Evolutionary conservation across 2,329 filamentous ascomycete genomes (phyloP).

Genomic region (Trichothecium roseum): DNA sequence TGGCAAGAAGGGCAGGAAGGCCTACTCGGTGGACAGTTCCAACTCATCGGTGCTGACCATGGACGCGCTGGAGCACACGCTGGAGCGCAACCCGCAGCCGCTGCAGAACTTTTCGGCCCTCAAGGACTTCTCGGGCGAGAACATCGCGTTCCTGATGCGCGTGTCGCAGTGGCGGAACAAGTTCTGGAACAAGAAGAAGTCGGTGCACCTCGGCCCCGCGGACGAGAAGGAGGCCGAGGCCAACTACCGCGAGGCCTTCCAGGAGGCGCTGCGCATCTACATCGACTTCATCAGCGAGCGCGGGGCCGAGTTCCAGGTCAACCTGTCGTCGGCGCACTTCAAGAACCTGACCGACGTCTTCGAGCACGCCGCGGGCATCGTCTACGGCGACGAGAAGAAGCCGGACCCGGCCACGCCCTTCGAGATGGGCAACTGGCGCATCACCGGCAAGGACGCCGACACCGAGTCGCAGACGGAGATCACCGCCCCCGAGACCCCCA

Average conservation of each 20-base stretch:
- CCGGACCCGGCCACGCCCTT: slow-evolving; percentile 35
- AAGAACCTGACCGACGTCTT: slow-evolving; percentile 46
- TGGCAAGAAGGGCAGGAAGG: slow-evolving; percentile 18
- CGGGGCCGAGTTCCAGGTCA: slow-evolving; percentile 57
- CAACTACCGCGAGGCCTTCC: slow-evolving; percentile 39
- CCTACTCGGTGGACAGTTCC: slow-evolving; percentile 20
- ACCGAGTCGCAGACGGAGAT: slow-evolving; percentile 14
- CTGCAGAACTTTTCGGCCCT: slow-evolving; percentile 55
- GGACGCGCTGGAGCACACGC: slow-evolving; percentile 50
- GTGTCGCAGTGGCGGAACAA: slow-evolving; percentile 31
- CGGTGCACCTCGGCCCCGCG: too few relatives aligned
- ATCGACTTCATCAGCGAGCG: slow-evolving; percentile 48
- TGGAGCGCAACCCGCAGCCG: slow-evolving; percentile 46
- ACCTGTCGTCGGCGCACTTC: slow-evolving; percentile 48
- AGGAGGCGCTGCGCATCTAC: slow-evolving; percentile 50
- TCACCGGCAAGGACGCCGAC: slow-evolving; percentile 8
- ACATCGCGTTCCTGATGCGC: slow-evolving; percentile 55
- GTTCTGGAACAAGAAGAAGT: slow-evolving; percentile 11
- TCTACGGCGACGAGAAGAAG: slow-evolving; percentile 27
- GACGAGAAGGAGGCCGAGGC: slow-evolving; percentile 12
- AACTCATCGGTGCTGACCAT: slow-evolving; percentile 36
- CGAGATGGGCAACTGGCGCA: slow-evolving; percentile 16
- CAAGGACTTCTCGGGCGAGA: slow-evolving; percentile 60
- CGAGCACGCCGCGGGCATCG: slow-evolving; percentile 36
- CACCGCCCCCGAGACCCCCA: slow-evolving; percentile 6